Evolutionary conservation across 208 protist species (phyloP), one percentile per base, ranked within the genome.

Genomic region (Angomonas ambiguus): DNA sequence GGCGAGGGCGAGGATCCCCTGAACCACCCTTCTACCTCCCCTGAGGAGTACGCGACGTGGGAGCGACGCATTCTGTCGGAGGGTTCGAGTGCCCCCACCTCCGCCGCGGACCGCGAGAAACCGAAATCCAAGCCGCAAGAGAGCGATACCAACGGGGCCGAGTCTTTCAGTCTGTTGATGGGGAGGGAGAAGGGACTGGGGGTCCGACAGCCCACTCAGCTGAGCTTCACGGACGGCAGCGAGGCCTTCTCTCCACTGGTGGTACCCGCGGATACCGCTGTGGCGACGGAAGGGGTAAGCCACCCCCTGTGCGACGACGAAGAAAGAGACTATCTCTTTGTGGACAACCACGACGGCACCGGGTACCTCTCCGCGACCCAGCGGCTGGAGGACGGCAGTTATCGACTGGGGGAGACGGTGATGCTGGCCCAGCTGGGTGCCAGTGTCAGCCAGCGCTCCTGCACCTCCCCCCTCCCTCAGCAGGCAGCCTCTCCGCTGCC

Each of bases 341-440:
- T 86, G 27, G 74, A 86, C 68, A 83, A 86, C 51, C 67, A 68
- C 66, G 80, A 86, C 62, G 80, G 80, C 62, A 86, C 80, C 31
- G 80, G 67, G n/a, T 82, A 77, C 72, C 62, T 86, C 27, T 65
- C 76, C 38, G 74, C 79, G 63, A 77, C 77, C 20, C 69, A 73
- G 2, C 64, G 75, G 31, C 73, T 71, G 48, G 48, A 73, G 2
- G 77, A 86, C 58, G 80, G 80, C 61, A 86, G 70, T 60, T 76
- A 76, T 33, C 42, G 58, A 8, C 72, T 86, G 16, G 76, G 76
- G 2, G 62, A 86, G 65, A 86, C 80, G 1, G 63, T 86, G n/a
- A 51, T 86, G 59, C 69, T 86, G 24, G 76, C 76, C 11, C 80
- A 35, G 27, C 8, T 30, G 3, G 20, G 1, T 62, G 2, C 33